Conservation (phyloP, 78 protist genomes). For the Dictyostelium discoideum region DNA sequence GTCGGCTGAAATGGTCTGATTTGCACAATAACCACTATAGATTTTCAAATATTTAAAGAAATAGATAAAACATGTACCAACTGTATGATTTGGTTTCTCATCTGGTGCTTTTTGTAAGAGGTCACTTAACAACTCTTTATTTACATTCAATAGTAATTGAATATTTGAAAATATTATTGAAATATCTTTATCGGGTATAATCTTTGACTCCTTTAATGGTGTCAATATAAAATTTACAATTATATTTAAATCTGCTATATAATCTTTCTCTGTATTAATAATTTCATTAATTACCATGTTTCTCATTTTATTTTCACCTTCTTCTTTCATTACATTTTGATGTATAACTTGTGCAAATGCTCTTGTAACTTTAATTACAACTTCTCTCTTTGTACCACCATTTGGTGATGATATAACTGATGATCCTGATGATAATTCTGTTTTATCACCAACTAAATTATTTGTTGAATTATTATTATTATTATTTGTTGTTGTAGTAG, state of each 20-base stretch:
- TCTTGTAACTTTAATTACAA: constrained; percentile 62
- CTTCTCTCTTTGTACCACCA: constrained; percentile 57
- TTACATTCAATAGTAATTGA: constrained; percentile 50
- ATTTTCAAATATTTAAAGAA: constrained; percentile 48
- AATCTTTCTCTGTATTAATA: constrained; percentile 66
- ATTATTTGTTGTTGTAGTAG: not conserved
- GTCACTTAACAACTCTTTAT: constrained; percentile 42
- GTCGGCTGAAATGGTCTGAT: constrained; percentile 56
- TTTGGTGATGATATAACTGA: not conserved
- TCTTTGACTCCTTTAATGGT: constrained; percentile 49
- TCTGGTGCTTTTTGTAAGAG: constrained; percentile 28
- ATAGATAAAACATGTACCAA: constrained; percentile 47
- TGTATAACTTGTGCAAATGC: constrained; percentile 75
- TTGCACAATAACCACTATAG: constrained; percentile 64
- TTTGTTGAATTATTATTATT: not conserved
- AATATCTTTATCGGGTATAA: constrained; percentile 43
- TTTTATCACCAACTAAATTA: not conserved
- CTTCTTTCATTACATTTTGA: constrained; percentile 47
- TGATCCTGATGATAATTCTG: not conserved
- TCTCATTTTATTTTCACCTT: constrained; percentile 67
- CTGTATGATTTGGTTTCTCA: not conserved
- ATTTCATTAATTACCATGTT: constrained; percentile 72
- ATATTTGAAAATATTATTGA: constrained; percentile 52
- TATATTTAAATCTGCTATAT: constrained; percentile 47
- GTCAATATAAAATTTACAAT: constrained; percentile 25